Evolutionary conservation across 805 yeast genomes (phyloP).

Genomic region (Candida yuanshanica): DNA sequence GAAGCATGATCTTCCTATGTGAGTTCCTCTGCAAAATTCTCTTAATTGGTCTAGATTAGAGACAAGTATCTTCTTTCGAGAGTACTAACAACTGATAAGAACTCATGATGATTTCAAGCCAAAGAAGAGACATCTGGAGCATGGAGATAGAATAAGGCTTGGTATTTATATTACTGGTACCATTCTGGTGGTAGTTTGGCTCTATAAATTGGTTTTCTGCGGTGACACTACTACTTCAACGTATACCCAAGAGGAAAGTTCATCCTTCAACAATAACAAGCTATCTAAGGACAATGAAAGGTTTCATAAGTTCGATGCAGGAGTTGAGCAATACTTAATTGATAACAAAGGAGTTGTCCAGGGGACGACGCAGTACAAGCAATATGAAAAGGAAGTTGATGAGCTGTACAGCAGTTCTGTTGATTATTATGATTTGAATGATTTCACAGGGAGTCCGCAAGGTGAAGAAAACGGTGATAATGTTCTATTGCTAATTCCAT

Average conservation of each 20-base stretch:
- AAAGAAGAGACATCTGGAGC: constrained; percentile 7
- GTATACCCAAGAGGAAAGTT: constrained; percentile 11
- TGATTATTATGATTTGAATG: constrained; percentile 56
- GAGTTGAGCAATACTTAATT: constrained; percentile 31
- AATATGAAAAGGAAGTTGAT: constrained; percentile 27
- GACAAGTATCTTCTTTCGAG: not conserved
- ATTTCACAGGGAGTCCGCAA: constrained; percentile 46
- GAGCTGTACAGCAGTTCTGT: constrained; percentile 41
- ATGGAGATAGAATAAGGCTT: not conserved
- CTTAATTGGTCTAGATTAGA: not conserved
- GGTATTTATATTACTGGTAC: not conserved
- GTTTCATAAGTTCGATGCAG: constrained; percentile 32
- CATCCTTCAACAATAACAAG: constrained; percentile 23
- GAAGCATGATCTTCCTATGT: constrained; percentile 45
- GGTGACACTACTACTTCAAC: not conserved
- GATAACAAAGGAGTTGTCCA: constrained; percentile 29
- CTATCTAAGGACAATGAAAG: constrained; percentile 26
- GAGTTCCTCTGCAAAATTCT: constrained; percentile 13
- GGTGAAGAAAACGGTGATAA: constrained; percentile 53
- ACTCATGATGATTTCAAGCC: constrained; percentile 28
- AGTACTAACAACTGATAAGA: constrained; percentile 7
- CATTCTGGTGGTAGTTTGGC: not conserved
- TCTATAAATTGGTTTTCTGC: not conserved
- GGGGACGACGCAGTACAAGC: constrained; percentile 20
- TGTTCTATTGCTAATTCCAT: constrained; percentile 65